Conservation (phyloP, 768 basidiomycete genomes). For the Boletus sensibilis region DNA sequence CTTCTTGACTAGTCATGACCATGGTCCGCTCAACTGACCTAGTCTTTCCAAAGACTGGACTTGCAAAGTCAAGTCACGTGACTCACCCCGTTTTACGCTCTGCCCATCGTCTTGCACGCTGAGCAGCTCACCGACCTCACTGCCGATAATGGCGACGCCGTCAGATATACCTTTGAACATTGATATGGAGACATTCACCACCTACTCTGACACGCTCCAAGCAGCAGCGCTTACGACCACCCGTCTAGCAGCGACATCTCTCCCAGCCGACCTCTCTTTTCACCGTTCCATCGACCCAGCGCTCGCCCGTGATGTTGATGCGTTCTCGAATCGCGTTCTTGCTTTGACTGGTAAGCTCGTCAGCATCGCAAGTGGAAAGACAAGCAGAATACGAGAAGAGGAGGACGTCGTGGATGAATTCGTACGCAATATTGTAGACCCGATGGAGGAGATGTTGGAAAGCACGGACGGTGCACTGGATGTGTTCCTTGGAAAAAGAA, state of each 20-base stretch:
- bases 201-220: conserved; percentile 59
- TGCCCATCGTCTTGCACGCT: background rate
- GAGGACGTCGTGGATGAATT: conserved; percentile 88
- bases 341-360: conserved; percentile 65
- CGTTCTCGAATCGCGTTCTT: conserved; percentile 64
- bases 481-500: conserved; percentile 67
- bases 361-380: conserved; percentile 42
- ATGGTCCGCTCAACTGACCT: background rate
- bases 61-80: too few species aligned
- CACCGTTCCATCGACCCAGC: conserved; percentile 81
- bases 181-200: conserved; percentile 42
- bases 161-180: conserved; percentile 7
- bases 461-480: conserved; percentile 84
- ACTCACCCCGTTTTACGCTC: background rate
- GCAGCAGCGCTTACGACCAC: conserved; percentile 61
- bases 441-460: conserved; percentile 84
- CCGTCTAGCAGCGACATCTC: conserved; percentile 50
- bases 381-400: conserved; percentile 49
- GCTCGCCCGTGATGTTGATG: conserved; percentile 70
- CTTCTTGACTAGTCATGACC: background rate
- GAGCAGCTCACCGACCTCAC: background rate
- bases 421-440: conserved; percentile 72
- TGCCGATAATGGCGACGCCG: conserved; percentile 12
- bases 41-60: too few species aligned
- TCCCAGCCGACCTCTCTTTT: conserved; percentile 80